These are phyloP conservation scores for Lichtheimia ornata DNA, from an alignment of 371 early-diverging fungal species.

Conservation along the genomic window DNA sequence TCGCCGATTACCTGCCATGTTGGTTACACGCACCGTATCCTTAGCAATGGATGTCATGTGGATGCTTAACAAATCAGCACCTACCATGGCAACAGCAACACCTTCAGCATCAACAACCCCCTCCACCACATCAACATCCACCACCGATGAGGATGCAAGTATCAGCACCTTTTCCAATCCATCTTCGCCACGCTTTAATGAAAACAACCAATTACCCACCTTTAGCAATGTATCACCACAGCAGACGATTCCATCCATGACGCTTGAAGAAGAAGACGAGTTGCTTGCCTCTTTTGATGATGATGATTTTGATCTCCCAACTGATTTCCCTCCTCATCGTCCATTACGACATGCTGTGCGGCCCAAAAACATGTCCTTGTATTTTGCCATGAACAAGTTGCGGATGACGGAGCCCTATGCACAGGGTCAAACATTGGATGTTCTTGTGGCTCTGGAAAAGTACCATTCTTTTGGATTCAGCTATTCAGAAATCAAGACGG, in stretches of 20 bases:
- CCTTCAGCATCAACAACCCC: background rate
- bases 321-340: constrained; percentile 52
- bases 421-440: constrained; percentile 46
- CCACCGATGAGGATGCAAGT: constrained; percentile 4
- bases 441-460: constrained; percentile 51
- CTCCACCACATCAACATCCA: background rate
- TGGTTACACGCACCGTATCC: constrained; percentile 44
- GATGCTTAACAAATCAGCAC: constrained; percentile 32
- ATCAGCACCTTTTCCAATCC: constrained; percentile 6
- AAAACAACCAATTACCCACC: constrained; percentile 11
- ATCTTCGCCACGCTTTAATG: constrained; percentile 12
- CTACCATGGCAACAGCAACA: constrained; percentile 7
- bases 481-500: constrained; percentile 36
- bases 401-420: constrained; percentile 45
- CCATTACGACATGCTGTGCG: constrained; percentile 52
- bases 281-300: constrained; percentile 32
- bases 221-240: background rate
- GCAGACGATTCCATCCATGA: background rate
- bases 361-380: constrained; percentile 47
- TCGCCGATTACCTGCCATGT: constrained; percentile 41
- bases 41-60: constrained; percentile 54
- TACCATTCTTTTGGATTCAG: constrained; percentile 51
- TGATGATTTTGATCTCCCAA: constrained; percentile 36
- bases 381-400: constrained; percentile 46
- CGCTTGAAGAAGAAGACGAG: constrained; percentile 16